Conservation (phyloP, 2,329 filamentous ascomycete species). For the Phaeosphaeria sp. region DNA sequence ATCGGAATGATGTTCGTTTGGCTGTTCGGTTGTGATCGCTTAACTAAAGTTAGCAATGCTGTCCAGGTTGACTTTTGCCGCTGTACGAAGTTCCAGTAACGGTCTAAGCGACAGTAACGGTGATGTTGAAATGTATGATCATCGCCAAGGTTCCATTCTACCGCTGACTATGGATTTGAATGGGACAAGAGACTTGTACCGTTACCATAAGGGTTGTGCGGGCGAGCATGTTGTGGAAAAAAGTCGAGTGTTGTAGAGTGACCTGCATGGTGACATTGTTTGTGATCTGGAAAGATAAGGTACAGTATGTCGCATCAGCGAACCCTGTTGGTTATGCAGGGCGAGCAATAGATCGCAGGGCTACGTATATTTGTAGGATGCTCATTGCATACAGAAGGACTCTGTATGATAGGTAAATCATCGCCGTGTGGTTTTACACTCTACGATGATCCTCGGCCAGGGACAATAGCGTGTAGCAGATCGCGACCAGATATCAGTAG, state of each 20-base stretch:
- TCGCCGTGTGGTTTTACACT: not conserved
- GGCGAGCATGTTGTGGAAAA: not conserved
- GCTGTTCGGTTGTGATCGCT: not conserved
- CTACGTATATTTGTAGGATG: not conserved
- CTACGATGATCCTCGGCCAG: not conserved
- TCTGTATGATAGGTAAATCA: not conserved
- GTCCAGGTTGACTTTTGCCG: conserved; percentile 1
- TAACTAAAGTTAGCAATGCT: not conserved
- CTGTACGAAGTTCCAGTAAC: not conserved
- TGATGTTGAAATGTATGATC: not conserved
- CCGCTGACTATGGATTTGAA: not conserved
- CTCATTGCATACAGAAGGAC: not conserved
- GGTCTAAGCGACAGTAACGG: not conserved
- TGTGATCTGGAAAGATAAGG: conserved; percentile 7
- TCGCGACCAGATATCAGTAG: not conserved
- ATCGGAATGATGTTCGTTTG: not conserved
- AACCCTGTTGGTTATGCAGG: not conserved
- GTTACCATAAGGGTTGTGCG: not conserved
- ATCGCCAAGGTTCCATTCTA: not conserved
- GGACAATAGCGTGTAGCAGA: not conserved
- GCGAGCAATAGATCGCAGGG: not conserved
- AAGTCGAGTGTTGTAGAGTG: not conserved
- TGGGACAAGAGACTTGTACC: not conserved
- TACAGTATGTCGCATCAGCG: conserved; percentile 5
- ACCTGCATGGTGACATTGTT: not conserved